These are phyloP conservation scores for Fusarium xyrophilum DNA, from an alignment of 2,329 filamentous ascomycete genomes.

Conservation along the genomic window DNA sequence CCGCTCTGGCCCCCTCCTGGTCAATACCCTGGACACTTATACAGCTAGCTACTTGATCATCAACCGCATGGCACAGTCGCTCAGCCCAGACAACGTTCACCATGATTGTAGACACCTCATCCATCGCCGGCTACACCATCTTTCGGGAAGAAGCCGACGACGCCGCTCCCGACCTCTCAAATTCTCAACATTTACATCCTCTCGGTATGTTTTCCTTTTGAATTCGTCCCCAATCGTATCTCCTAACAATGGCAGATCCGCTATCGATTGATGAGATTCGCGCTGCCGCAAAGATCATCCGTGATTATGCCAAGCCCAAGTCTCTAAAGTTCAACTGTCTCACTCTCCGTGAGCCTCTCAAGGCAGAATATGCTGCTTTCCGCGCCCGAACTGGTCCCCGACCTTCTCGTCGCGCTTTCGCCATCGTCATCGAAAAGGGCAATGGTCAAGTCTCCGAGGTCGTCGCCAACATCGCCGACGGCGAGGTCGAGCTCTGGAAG, in stretches of 20 bases:
- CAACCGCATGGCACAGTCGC: constrained; percentile 41
- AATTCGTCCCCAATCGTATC: not conserved
- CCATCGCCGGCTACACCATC: constrained; percentile 55
- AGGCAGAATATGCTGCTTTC: constrained; percentile 68
- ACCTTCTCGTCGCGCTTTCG: constrained; percentile 57
- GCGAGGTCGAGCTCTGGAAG: constrained; percentile 54
- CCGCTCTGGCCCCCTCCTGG: not conserved
- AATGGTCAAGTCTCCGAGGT: constrained; percentile 55
- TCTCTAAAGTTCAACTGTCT: constrained; percentile 65
- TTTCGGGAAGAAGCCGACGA: constrained; percentile 52
- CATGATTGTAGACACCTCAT: constrained; percentile 53
- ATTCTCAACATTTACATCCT: constrained; percentile 47
- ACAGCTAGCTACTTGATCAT: constrained; percentile 1
- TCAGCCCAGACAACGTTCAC: constrained; percentile 45
- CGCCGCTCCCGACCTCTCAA: constrained; percentile 46
- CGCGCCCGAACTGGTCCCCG: constrained; percentile 57
- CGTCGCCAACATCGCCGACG: constrained; percentile 56
- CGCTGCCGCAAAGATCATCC: constrained; percentile 57
- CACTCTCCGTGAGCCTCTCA: constrained; percentile 69
- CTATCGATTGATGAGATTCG: constrained; percentile 63
- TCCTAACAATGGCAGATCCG: constrained; percentile 49
- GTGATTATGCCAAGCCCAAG: constrained; percentile 46
- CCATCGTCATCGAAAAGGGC: constrained; percentile 55
- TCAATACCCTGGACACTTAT: constrained; percentile 4
- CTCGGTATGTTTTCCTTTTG: constrained; percentile 41